Conservation (phyloP, 169 alveolate genomes). For the Miamiensis avidus region DNA sequence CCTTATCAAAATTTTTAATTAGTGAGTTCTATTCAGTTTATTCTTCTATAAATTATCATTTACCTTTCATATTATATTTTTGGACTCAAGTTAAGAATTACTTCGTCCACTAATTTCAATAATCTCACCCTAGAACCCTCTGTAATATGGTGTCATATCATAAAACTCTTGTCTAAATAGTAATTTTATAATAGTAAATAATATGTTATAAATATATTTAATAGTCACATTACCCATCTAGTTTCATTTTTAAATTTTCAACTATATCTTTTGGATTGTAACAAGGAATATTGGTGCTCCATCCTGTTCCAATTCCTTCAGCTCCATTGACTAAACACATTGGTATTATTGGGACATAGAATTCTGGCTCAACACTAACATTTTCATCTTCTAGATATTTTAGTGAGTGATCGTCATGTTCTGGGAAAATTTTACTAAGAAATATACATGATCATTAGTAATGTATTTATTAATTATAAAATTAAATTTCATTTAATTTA, state of each 20-base stretch:
- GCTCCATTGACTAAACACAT: conserved; percentile 98
- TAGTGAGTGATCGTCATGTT: conserved; percentile 58
- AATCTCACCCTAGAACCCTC: conserved; percentile 96
- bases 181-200: too few relatives aligned
- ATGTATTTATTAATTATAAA: too few relatives aligned
- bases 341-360: conserved; percentile 99
- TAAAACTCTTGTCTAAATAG: background rate
- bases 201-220: conserved; percentile 46
- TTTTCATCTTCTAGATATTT: conserved; percentile 98
- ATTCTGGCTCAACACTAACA: conserved; percentile 98
- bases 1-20: background rate
- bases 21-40: background rate
- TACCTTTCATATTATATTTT: conserved; percentile 44
- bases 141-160: conserved; percentile 96
- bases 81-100: background rate
- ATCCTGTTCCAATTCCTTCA: conserved; percentile 99
- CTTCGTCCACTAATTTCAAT: conserved; percentile 60
- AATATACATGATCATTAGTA: too few relatives aligned
- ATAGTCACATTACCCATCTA: conserved; percentile 71
- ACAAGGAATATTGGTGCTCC: conserved; percentile 79
- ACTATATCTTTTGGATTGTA: conserved; percentile 89
- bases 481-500: too few relatives aligned
- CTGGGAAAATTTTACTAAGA: conserved; percentile 34
- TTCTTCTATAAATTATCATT: conserved; percentile 1
- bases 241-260: conserved; percentile 88